These are phyloP conservation scores for Ceratobasidium sp. DNA, from an alignment of 1,284 basidiomycete genomes.

Conservation along the genomic window DNA sequence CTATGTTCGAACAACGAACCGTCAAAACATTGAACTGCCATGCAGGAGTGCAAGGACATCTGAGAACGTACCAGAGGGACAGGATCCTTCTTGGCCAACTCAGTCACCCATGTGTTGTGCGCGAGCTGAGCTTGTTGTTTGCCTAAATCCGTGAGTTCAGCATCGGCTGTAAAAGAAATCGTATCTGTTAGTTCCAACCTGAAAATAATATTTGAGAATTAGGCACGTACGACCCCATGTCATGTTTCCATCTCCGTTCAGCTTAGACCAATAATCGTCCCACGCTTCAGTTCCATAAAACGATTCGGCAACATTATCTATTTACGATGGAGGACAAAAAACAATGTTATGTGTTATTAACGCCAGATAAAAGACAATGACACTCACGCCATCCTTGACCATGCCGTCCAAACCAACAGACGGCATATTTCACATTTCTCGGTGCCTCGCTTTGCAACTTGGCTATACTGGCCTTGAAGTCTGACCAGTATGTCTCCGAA, in stretches of 20 bases:
- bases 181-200: neutral
- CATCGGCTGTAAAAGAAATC: conserved; percentile 66
- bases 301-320: conserved; percentile 79
- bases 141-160: conserved; percentile 35
- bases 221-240: conserved; percentile 79
- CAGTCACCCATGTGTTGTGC: conserved; percentile 69
- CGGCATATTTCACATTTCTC: conserved; percentile 66
- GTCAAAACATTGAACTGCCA: too few relatives aligned
- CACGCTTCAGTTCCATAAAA: conserved; percentile 76
- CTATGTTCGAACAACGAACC: conserved; percentile 61
- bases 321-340: conserved; percentile 3
- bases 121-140: conserved; percentile 56
- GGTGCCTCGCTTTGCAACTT: conserved; percentile 63
- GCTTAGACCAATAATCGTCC: conserved; percentile 71
- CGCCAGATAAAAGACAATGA: neutral
- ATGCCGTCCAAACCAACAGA: conserved; percentile 76
- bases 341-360: neutral
- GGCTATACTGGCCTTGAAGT: conserved; percentile 62
- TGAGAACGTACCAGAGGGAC: conserved; percentile 29
- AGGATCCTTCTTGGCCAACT: conserved; percentile 57
- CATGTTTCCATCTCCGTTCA: conserved; percentile 77
- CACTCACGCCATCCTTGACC: conserved; percentile 77
- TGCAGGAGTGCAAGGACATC: too few relatives aligned
- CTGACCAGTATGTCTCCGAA: conserved; percentile 67
- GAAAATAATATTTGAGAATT: neutral